phyloP scores from a whole-genome alignment of 192 early-diverging fungal genomes.

The Podila verticillata region DNA sequence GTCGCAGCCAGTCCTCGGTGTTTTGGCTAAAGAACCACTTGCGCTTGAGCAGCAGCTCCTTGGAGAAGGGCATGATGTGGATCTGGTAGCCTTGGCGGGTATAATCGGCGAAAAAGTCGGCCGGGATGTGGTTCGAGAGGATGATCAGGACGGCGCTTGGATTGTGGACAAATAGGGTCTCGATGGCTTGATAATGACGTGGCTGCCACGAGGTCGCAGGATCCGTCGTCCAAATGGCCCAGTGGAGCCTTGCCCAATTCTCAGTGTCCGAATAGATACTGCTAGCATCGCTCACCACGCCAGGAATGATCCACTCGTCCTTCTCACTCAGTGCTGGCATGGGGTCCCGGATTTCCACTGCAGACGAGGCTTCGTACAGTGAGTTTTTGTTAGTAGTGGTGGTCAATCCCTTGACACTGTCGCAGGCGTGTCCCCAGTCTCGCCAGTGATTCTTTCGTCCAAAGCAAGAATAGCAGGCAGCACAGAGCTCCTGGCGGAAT shows the following conservation, averaged over 20 bases:
- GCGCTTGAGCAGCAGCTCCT: conserved; percentile 59
- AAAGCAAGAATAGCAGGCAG: conserved; percentile 65
- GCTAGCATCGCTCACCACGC: conserved; percentile 56
- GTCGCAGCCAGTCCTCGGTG: conserved; percentile 59
- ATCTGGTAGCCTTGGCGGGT: conserved; percentile 63
- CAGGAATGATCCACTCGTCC: conserved; percentile 66
- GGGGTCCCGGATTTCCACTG: conserved; percentile 38
- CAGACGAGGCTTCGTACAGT: conserved; percentile 9
- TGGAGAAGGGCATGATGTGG: conserved; percentile 62
- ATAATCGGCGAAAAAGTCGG: conserved; percentile 62
- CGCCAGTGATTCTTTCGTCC: conserved; percentile 62
- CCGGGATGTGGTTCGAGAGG: conserved; percentile 58
- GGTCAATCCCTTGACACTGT: conserved; percentile 62
- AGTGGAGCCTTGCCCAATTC: conserved; percentile 65
- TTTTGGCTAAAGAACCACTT: conserved; percentile 67
- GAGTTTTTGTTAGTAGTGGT: conserved; percentile 30
- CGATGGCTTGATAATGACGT: conserved; percentile 65
- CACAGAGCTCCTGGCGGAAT: conserved; percentile 60
- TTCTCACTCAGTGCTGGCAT: conserved; percentile 42
- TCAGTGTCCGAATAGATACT: conserved; percentile 65
- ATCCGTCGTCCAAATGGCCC: conserved; percentile 68
- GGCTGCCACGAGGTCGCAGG: conserved; percentile 58
- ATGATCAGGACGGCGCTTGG: conserved; percentile 65
- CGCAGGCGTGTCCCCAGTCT: conserved; percentile 65
- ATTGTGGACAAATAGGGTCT: conserved; percentile 66